Base-by-base conservation (phyloP, 2,329 filamentous ascomycete species). In the Fusarium circinatum region DNA sequence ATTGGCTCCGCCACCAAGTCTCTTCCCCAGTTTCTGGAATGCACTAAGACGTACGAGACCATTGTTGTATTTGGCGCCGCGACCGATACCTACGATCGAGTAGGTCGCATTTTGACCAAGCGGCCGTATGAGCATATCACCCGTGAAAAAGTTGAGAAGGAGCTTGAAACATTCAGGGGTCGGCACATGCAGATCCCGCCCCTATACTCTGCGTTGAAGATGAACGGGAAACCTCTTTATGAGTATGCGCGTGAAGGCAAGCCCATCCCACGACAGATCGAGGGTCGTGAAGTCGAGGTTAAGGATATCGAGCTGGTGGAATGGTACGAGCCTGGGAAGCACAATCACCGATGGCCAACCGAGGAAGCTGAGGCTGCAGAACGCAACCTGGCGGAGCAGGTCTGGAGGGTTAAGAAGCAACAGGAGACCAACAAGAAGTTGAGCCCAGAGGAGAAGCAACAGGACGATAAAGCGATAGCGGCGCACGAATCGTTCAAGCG, bases 221-320 rank as follows among this genome's bases (percentile, higher is more conserved):
- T 98, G 82, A 90, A 98, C 75, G 96, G 96, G 5, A 98, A 98
- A 86, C 93, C 94, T 39, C 87, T 98, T 55, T 99, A 99, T 81
- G 95, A 99, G 83, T 98, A 98, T 82, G 96, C 96, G 26, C 89
- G 96, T 55, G 94, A 95, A 81, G 96, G 96, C 22, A 94, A 93
- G 79, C 90, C 94, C 41, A 92, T 98, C 22, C 96, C 96, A 0
- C 87, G 92, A 63, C 93, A 97, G 81, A 96, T 99, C 67, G 88
- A 95, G 80, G 90, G 93, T 61, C 86, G 96, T 65, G 89, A 93
- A 5, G 94, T 98, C 44, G 91, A 94, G 59, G 94, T 97, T 1
- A 83, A 88, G 52, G 89, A 95, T 42, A 82, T 98, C 75, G 93
- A 97, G 80, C 82, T 98, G 66, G 79, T 97, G 13, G 94, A 98